Base-by-base conservation (phyloP, 106 monocot species). In the Phalaenopsis aphrodite region DNA sequence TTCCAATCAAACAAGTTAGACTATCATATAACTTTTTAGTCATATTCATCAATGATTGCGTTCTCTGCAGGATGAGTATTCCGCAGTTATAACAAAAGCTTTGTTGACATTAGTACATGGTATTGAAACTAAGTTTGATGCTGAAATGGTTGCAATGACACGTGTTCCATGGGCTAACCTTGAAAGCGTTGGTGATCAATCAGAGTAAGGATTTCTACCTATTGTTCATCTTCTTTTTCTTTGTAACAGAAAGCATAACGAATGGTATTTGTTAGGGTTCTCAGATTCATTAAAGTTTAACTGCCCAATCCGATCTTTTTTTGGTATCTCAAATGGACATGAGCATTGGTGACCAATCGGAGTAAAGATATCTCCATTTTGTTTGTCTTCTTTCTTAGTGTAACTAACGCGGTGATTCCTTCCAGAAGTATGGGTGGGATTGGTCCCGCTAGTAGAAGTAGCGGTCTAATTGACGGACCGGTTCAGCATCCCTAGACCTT, bases 111-210 rank as follows among this genome's bases (percentile, higher is more conserved):
- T 99, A 76, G 99, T 99, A 39, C 87, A 99, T 79, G 99, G 99
- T 69, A 79, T 99, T 82, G 99, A 99, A 82, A 95, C 99, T 56
- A 99, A 99, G 78, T 99, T 99, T 90, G 99, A 99, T 84, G 79
- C 85, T 85, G 99, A 99, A 87, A 95, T 99, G 99, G 80, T 93
- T 87, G 89, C 93, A 65, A 99, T 99, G 99, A 91, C 99, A 71
- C 99, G 99, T 61, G 91, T 99, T 78, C 95, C 91, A 36, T 99
- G 99, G 99, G 89, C 91, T 49, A 95, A 79, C 69, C 95, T 99
- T 75, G 99, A 99, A 90, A 91, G 91, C 78, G 99, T 99, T 83
- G 99, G 99, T 58, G 99, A 99, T 75, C 99, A 69, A 37, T 39
- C 30, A 69, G 37, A 37, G 69, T 3, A 69, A 69, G 9, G 38